Conservation (phyloP, 148 eudicot genomes). For the Persicaria maculosa region DNA sequence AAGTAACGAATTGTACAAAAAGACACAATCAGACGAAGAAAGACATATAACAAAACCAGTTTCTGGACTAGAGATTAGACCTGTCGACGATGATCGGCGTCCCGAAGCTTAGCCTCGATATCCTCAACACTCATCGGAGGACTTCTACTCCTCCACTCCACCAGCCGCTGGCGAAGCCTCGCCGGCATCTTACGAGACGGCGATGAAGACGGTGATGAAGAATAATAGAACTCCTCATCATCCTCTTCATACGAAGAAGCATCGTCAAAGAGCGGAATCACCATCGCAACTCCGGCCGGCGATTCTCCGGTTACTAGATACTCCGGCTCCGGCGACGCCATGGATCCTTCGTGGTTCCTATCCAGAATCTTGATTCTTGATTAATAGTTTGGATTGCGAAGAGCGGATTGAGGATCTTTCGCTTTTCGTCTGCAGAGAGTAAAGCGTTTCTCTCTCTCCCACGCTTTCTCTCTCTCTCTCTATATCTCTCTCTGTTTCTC, state of each 20-base stretch:
- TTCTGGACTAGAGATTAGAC: neutral
- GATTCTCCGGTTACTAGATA: neutral
- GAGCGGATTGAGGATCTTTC: neutral
- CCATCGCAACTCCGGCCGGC: slow-evolving; percentile 10
- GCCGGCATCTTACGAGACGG: slow-evolving; percentile 13
- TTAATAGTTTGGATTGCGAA: neutral
- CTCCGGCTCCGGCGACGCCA: slow-evolving; percentile 13
- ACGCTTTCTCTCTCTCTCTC: slow-evolving; percentile 8
- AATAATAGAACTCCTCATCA: neutral
- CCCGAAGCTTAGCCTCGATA: slow-evolving; percentile 13
- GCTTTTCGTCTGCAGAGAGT: slow-evolving; percentile 15
- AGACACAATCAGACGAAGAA: neutral
- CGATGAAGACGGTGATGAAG: neutral
- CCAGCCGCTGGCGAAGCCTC: slow-evolving; percentile 6
- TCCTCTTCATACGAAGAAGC: slow-evolving; percentile 7
- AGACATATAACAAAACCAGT: neutral
- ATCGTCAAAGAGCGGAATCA: slow-evolving; percentile 6
- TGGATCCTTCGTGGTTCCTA: neutral
- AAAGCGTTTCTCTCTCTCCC: slow-evolving; percentile 8
- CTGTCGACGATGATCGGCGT: slow-evolving; percentile 16
- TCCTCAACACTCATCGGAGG: slow-evolving; percentile 11
- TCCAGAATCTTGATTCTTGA: neutral
- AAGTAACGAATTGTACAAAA: neutral
- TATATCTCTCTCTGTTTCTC: neutral
- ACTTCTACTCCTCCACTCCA: slow-evolving; percentile 7